These are phyloP conservation scores for Aspergillus fructus DNA, from an alignment of 2,329 filamentous ascomycete species.

Conservation along the genomic window DNA sequence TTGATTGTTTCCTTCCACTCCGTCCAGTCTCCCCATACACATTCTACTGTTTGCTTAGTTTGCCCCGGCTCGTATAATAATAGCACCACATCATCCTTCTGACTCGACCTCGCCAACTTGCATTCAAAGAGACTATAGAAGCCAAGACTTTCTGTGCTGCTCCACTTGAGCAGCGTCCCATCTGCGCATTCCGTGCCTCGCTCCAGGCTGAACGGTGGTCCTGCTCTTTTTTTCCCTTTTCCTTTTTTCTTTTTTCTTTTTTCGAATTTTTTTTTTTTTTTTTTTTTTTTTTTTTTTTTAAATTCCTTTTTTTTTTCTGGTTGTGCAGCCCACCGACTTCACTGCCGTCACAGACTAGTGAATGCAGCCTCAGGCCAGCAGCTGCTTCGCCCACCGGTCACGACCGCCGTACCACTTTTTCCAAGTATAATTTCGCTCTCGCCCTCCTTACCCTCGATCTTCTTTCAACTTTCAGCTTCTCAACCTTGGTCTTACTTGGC, in stretches of 20 bases:
- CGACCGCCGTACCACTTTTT: conserved; percentile 19
- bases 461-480: conserved; percentile 7
- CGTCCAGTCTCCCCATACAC: not conserved
- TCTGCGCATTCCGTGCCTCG: conserved; percentile 23
- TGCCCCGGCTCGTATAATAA: not conserved
- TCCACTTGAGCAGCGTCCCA: conserved; percentile 21
- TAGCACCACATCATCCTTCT: not conserved
- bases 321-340: conserved; percentile 7
- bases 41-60: not conserved
- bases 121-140: conserved; percentile 12
- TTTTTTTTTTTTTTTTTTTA: conserved; percentile 5
- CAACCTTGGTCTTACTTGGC: conserved; percentile 14
- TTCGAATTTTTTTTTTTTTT: not conserved
- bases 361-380: conserved; percentile 25
- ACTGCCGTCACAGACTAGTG: conserved; percentile 22
- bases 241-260: conserved; percentile 10
- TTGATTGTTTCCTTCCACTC: conserved; percentile 1
- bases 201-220: conserved; percentile 10
- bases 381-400: conserved; percentile 9
- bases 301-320: conserved; percentile 7
- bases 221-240: conserved; percentile 9
- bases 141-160: conserved; percentile 20
- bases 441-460: conserved; percentile 7
- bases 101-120: conserved; percentile 2
- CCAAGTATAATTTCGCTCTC: conserved; percentile 13